A percentile compares a stretch with the other conserved stretches of the same genome.
Evolutionary conservation across 768 basidiomycete genomes (phyloP).

Genomic region (Boletus rubroflammeus): DNA sequence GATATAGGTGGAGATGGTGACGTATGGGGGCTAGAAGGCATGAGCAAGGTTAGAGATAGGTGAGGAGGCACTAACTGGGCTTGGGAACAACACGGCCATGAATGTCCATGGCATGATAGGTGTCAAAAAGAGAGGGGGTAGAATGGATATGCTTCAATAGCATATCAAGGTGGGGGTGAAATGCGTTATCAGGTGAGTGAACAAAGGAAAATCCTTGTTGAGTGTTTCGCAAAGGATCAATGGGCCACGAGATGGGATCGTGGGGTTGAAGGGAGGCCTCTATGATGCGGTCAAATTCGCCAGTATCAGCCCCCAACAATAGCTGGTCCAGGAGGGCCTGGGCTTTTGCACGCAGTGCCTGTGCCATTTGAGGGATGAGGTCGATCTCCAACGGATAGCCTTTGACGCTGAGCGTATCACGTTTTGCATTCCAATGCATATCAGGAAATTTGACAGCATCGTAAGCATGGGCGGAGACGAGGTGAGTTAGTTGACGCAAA

Average conservation of each 20-base stretch:
- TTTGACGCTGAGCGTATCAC: background rate
- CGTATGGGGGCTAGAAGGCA: too few relatives aligned
- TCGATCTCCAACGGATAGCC: background rate
- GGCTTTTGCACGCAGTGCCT: background rate
- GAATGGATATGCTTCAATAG: background rate
- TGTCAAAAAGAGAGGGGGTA: too few relatives aligned
- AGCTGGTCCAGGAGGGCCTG: background rate
- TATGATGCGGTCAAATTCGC: background rate
- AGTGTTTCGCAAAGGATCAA: background rate
- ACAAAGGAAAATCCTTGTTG: background rate
- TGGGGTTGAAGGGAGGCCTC: rapidly evolving
- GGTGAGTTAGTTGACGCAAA: background rate
- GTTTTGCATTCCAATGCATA: background rate
- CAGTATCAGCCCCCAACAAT: background rate
- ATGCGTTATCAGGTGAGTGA: background rate
- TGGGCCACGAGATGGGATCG: background rate
- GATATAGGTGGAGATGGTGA: too few relatives aligned
- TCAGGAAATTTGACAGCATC: background rate
- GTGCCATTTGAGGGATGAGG: background rate
- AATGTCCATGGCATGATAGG: too few relatives aligned
- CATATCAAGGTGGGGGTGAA: background rate
- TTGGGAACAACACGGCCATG: too few relatives aligned
- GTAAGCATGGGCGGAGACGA: background rate
- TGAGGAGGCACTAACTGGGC: too few relatives aligned
- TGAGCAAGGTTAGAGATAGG: too few relatives aligned